phyloP scores from a whole-genome alignment of 2,329 filamentous ascomycete genomes.

The Ampelomyces quisqualis region DNA sequence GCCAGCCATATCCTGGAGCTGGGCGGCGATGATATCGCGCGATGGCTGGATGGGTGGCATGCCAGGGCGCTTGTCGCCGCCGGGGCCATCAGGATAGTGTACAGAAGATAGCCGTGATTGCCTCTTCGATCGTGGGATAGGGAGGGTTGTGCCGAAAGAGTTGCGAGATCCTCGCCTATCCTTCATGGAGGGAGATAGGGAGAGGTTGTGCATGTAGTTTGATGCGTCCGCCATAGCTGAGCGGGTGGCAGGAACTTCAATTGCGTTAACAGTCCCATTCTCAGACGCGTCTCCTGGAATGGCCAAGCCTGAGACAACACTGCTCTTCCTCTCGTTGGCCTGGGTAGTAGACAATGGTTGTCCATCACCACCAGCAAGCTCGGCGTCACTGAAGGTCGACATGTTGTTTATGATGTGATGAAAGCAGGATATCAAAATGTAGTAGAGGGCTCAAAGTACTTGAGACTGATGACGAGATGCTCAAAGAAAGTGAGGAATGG shows the following conservation, averaged over 20 bases:
- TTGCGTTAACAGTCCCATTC: constrained; percentile 48
- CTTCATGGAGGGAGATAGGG: constrained; percentile 65
- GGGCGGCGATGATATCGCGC: constrained; percentile 67
- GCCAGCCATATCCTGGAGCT: constrained; percentile 66
- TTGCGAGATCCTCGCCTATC: constrained; percentile 70
- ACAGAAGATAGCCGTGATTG: constrained; percentile 68
- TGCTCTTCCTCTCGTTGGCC: constrained; percentile 26
- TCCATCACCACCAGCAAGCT: constrained; percentile 46
- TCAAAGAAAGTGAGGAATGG: constrained; percentile 5
- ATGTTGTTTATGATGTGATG: constrained; percentile 43
- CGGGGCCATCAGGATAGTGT: constrained; percentile 50
- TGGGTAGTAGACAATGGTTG: constrained; percentile 22
- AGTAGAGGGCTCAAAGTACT: background rate
- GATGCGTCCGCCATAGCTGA: constrained; percentile 68
- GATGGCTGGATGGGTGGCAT: constrained; percentile 62
- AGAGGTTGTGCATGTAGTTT: constrained; percentile 72
- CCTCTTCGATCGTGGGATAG: constrained; percentile 70
- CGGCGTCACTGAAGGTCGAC: constrained; percentile 61
- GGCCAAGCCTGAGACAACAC: constrained; percentile 24
- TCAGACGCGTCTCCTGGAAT: constrained; percentile 36
- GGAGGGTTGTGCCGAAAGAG: constrained; percentile 72
- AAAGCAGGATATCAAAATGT: constrained; percentile 10
- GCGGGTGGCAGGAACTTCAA: constrained; percentile 69
- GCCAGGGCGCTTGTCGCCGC: constrained; percentile 54
- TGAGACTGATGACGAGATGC: constrained; percentile 2